phyloP scores from a whole-genome alignment of 2,329 filamentous ascomycete genomes.

The Fusarium ambrosium region DNA sequence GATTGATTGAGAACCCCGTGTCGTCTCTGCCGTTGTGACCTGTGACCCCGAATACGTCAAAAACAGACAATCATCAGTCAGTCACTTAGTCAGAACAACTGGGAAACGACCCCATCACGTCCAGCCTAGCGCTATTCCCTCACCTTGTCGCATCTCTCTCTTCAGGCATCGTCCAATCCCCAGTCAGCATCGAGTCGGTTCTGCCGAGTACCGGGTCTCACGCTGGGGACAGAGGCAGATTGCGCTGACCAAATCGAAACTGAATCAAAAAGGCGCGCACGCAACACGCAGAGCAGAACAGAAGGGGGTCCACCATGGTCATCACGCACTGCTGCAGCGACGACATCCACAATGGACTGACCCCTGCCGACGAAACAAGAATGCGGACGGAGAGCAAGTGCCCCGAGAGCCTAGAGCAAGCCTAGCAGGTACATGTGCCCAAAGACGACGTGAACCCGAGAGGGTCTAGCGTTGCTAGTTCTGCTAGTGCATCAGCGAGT shows the following conservation, averaged over 20 bases:
- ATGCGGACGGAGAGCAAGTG: conserved; percentile 27
- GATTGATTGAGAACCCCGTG: conserved; percentile 1
- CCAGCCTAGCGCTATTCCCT: conserved; percentile 20
- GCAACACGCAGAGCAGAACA: not conserved
- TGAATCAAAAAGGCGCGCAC: conserved; percentile 8
- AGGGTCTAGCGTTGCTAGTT: conserved; percentile 16
- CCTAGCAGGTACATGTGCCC: conserved; percentile 15
- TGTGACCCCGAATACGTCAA: not conserved
- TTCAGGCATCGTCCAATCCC: conserved; percentile 22
- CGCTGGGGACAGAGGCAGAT: conserved; percentile 20
- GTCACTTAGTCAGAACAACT: conserved; percentile 31
- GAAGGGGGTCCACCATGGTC: conserved; percentile 4
- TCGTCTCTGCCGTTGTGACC: conserved; percentile 7
- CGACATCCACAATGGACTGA: conserved; percentile 24
- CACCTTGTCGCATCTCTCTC: not conserved
- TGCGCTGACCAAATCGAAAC: conserved; percentile 33
- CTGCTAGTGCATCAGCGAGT: conserved; percentile 24
- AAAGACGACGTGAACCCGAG: conserved; percentile 14
- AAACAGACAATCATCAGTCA: conserved; percentile 14
- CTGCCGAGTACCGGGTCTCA: conserved; percentile 22
- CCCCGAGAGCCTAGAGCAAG: conserved; percentile 24
- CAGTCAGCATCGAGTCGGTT: conserved; percentile 21
- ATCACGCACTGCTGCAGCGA: conserved; percentile 1
- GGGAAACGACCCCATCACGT: conserved; percentile 12
- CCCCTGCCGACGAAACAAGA: conserved; percentile 24